Percentiles rank a stretch among this genome's conserved stretches.
Evolutionary conservation across 1,139 yeast genomes (phyloP).

Genomic region (Yamadazyma triangularis): DNA sequence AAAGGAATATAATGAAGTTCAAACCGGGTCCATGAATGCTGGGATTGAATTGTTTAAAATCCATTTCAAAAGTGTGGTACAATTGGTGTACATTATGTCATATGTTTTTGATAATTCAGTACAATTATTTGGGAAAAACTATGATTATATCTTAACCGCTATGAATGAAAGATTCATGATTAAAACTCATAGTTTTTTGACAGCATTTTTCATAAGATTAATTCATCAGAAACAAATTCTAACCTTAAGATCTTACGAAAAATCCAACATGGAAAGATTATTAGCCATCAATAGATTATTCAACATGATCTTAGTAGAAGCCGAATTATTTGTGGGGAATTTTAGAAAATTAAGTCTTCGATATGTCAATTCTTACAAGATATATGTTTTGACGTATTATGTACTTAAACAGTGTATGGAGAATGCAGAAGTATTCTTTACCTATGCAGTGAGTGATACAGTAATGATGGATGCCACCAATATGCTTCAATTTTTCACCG

Average conservation of each 20-base stretch:
- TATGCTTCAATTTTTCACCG: slow-evolving; percentile 36
- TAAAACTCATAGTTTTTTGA: slow-evolving; percentile 37
- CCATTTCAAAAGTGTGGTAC: slow-evolving; percentile 41
- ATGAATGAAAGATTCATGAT: slow-evolving; percentile 40
- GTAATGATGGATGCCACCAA: slow-evolving; percentile 36
- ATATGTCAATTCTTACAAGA: slow-evolving; percentile 38
- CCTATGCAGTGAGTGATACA: slow-evolving; percentile 23
- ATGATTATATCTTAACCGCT: slow-evolving; percentile 37
- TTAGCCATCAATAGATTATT: slow-evolving; percentile 34
- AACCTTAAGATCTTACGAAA: slow-evolving; percentile 18
- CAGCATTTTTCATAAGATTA: slow-evolving; percentile 39
- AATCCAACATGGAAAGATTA: slow-evolving; percentile 16
- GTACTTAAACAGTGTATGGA: slow-evolving; percentile 42
- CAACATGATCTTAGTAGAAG: slow-evolving; percentile 32
- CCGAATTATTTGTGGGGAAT: slow-evolving; percentile 44
- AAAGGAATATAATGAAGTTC: slow-evolving; percentile 24
- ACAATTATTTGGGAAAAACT: slow-evolving; percentile 39
- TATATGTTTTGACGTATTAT: slow-evolving; percentile 41
- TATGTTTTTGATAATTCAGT: slow-evolving; percentile 43
- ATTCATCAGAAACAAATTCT: slow-evolving; percentile 37
- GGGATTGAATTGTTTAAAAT: slow-evolving; percentile 44
- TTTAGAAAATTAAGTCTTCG: slow-evolving; percentile 35
- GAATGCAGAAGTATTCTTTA: slow-evolving; percentile 37
- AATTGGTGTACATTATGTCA: slow-evolving; percentile 42
- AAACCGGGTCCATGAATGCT: slow-evolving; percentile 32